Evolutionary conservation across 345 rosid species (phyloP).

Genomic region (Erysimum cheiranthoides): DNA sequence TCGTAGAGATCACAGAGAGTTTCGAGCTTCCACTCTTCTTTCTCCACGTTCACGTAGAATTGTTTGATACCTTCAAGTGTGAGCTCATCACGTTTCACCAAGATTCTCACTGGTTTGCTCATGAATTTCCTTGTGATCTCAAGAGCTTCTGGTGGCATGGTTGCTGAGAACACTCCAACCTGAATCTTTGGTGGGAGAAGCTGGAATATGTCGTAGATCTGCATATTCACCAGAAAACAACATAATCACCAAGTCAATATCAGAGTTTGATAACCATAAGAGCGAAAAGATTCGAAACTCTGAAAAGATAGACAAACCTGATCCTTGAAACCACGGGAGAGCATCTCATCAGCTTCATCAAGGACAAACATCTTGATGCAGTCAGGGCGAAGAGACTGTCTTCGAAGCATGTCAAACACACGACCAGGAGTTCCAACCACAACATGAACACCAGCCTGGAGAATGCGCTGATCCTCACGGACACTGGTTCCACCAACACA

Average conservation of each 20-base stretch:
- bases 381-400: slow-evolving; percentile 78
- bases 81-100: slow-evolving; percentile 64
- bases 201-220: slow-evolving; percentile 64
- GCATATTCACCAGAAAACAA: slow-evolving; percentile 15
- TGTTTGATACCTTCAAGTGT: slow-evolving; percentile 63
- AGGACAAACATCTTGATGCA: slow-evolving; percentile 75
- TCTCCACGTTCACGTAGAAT: slow-evolving; percentile 57
- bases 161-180: slow-evolving; percentile 64
- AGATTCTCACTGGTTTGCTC: slow-evolving; percentile 61
- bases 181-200: slow-evolving; percentile 59
- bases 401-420: slow-evolving; percentile 83
- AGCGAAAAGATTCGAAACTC: not conserved
- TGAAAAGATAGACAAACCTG: slow-evolving; percentile 53
- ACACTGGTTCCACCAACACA: slow-evolving; percentile 91
- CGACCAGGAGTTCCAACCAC: slow-evolving; percentile 89
- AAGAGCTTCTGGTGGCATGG: slow-evolving; percentile 68
- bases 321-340: slow-evolving; percentile 87
- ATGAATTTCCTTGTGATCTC: slow-evolving; percentile 61
- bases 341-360: slow-evolving; percentile 90
- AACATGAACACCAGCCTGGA: slow-evolving; percentile 81
- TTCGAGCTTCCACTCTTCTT: slow-evolving; percentile 79
- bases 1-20: slow-evolving; percentile 77
- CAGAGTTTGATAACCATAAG: not conserved
- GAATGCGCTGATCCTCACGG: slow-evolving; percentile 80
- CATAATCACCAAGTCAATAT: not conserved